Percentiles rank a stretch among this genome's conserved stretches.
Evolutionary conservation across 164 flowering plant species (phyloP).

Genomic region (Vitis amurensis): DNA sequence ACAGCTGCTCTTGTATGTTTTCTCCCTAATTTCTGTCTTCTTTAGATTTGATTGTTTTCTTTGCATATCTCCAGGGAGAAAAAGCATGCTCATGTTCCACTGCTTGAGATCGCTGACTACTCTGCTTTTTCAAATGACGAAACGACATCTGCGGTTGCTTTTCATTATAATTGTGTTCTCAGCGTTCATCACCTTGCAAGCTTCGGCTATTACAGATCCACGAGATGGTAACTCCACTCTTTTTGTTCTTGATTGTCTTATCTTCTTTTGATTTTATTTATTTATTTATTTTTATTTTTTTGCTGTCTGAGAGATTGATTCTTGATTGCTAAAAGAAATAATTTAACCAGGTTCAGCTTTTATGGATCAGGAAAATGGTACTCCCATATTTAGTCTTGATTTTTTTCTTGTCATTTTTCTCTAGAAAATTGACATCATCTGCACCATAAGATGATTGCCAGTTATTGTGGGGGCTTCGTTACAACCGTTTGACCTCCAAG

Average conservation of each 20-base stretch:
- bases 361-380: too few species aligned
- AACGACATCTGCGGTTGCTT: not conserved
- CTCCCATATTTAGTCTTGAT: too few species aligned
- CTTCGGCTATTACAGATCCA: conserved; percentile 34
- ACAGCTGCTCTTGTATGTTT: too few species aligned
- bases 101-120: too few species aligned
- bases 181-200: conserved; percentile 19
- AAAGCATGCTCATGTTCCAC: too few species aligned
- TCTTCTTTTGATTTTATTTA: not conserved
- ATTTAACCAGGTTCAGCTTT: too few species aligned
- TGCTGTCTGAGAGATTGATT: not conserved
- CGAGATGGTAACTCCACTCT: conserved; percentile 35
- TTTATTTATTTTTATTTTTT: not conserved
- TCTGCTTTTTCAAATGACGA: conserved; percentile 27
- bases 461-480: too few species aligned
- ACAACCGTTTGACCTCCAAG: too few species aligned
- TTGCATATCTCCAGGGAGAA: not conserved
- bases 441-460: too few species aligned
- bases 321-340: too few species aligned
- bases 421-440: too few species aligned
- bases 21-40: not conserved
- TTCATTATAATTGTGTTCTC: conserved; percentile 20
- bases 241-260: not conserved
- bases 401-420: too few species aligned
- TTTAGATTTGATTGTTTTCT: not conserved